Conservation (phyloP, 768 basidiomycete genomes). For the Artomyces pyxidatus region DNA sequence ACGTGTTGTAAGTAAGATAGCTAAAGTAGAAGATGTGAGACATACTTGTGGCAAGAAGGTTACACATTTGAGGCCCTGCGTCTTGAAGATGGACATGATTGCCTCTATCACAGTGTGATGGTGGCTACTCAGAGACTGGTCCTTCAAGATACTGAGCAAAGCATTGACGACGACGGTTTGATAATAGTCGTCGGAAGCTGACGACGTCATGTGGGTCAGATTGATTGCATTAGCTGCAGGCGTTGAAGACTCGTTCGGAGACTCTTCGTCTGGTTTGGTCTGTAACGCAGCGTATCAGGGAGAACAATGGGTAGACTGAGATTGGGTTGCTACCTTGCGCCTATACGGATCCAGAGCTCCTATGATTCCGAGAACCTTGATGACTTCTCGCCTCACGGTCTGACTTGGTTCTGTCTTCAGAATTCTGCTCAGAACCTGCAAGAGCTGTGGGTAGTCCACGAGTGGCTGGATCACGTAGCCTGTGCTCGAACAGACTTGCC, state of each 20-base stretch:
- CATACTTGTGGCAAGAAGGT: slow-evolving; percentile 87
- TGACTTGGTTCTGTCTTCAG: slow-evolving; percentile 71
- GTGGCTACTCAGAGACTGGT: slow-evolving; percentile 76
- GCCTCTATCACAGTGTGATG: slow-evolving; percentile 95
- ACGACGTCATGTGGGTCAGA: slow-evolving; percentile 49
- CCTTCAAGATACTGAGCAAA: slow-evolving; percentile 79
- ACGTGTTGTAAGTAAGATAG: not conserved
- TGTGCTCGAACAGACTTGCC: slow-evolving; percentile 92
- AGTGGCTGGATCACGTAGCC: slow-evolving; percentile 91
- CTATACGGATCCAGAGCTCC: slow-evolving; percentile 95
- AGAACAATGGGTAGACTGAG: too few species aligned
- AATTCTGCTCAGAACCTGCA: slow-evolving; percentile 80
- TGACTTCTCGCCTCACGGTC: slow-evolving; percentile 75
- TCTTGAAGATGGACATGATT: slow-evolving; percentile 98
- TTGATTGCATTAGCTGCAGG: slow-evolving; percentile 60
- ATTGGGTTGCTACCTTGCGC: slow-evolving; percentile 83
- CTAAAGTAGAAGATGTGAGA: not conserved
- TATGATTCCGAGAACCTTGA: slow-evolving; percentile 91
- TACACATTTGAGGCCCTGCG: slow-evolving; percentile 93
- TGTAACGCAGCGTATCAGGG: slow-evolving; percentile 17
- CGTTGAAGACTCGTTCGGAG: slow-evolving; percentile 34
- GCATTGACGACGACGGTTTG: slow-evolving; percentile 92
- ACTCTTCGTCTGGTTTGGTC: slow-evolving; percentile 59
- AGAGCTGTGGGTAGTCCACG: slow-evolving; percentile 82
- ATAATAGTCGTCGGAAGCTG: slow-evolving; percentile 89